Percentiles rank a stretch among this genome's conserved stretches.
Conservation (phyloP, 129 eudicot genomes). For the Helichrysum umbraculigerum region DNA sequence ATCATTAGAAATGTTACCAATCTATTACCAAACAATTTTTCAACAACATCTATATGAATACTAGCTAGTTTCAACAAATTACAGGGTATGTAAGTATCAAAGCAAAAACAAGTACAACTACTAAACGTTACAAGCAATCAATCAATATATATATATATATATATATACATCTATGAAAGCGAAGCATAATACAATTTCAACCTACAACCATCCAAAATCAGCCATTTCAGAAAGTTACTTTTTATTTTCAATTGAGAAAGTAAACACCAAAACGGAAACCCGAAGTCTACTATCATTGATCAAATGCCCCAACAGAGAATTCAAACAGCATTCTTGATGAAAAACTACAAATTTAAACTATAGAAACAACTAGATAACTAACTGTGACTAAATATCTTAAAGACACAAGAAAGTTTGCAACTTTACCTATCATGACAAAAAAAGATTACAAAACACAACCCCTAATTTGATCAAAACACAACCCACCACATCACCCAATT, state of each 20-base stretch:
- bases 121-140: neutral
- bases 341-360: neutral
- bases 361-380: neutral
- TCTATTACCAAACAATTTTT: neutral
- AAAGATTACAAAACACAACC: neutral
- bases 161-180: neutral
- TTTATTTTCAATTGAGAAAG: neutral
- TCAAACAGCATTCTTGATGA: neutral
- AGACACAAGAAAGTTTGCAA: neutral
- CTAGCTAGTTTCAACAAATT: neutral
- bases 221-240: neutral
- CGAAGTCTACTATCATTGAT: neutral
- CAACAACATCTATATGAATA: neutral
- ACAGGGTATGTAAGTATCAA: neutral
- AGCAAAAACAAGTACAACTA: neutral
- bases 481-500: conserved; percentile 15
- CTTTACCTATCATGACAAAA: conserved; percentile 10
- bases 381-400: conserved; percentile 6
- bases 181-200: neutral
- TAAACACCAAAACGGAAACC: neutral
- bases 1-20: neutral
- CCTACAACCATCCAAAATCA: neutral
- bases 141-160: neutral
- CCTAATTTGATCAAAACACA: conserved; percentile 9
- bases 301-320: conserved; percentile 1